phyloP scores from a whole-genome alignment of 2,329 filamentous ascomycete species.

The Aspergillus flavus region DNA sequence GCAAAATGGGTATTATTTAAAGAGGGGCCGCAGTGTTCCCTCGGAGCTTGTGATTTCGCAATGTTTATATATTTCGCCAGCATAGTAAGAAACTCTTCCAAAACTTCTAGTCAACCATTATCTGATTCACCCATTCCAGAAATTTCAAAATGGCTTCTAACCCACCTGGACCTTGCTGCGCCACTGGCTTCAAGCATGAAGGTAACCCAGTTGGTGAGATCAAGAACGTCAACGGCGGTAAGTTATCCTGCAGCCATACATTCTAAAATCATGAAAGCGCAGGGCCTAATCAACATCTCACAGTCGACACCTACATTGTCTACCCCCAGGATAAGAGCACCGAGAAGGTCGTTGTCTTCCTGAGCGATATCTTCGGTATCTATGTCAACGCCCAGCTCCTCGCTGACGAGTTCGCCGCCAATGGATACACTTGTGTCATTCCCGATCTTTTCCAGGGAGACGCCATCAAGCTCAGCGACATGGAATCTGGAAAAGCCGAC shows the following conservation, averaged over 20 bases:
- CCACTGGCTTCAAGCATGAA: conserved; percentile 55
- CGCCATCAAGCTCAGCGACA: conserved; percentile 57
- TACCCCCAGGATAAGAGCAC: conserved; percentile 54
- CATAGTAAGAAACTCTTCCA: background rate
- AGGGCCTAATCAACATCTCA: background rate
- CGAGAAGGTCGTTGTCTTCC: conserved; percentile 58
- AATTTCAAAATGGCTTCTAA: conserved; percentile 52
- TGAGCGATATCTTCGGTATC: conserved; percentile 63
- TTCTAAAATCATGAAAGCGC: background rate
- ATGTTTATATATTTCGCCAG: background rate
- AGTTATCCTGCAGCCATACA: conserved; percentile 15
- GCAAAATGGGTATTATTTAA: background rate
- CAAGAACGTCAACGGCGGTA: conserved; percentile 51
- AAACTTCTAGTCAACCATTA: background rate
- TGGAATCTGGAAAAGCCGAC: conserved; percentile 50
- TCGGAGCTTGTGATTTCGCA: background rate
- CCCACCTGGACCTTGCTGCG: conserved; percentile 52
- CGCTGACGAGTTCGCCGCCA: conserved; percentile 73
- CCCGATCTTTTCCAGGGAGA: conserved; percentile 73
- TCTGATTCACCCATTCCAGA: background rate
- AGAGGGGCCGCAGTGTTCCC: background rate
- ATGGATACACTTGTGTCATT: conserved; percentile 70
- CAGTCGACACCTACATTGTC: conserved; percentile 59
- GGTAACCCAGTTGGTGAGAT: conserved; percentile 52
- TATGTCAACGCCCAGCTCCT: conserved; percentile 65